Evolutionary conservation across 23 red algal genomes (phyloP), one percentile per base, ranked within the genome.

Genomic region (Gracilaria domingensis): DNA sequence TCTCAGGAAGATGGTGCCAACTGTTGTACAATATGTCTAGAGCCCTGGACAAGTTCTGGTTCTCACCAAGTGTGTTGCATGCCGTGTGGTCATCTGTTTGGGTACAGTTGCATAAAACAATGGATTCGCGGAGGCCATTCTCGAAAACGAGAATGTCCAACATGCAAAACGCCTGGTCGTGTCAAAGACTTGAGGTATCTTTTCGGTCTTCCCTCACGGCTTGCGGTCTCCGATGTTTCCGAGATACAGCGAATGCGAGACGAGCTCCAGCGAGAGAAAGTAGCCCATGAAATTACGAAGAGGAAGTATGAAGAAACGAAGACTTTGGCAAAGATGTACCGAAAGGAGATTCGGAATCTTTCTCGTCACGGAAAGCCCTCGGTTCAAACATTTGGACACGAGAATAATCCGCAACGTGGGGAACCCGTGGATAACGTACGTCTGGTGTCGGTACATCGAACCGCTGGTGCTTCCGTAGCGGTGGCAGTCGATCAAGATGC

Each of bases 11-110:
- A 90, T 2, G 89, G 64, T 2, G 89, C 53, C 25, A 88, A 78
- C 45, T 53, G 59, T n/a, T 96, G 95, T 66, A 64, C 61, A 29
- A 96, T 96, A 13, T 96, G 95, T 79, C 48, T 93, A 35, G 82
- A 92, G 61, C 72, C 21, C 1, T 96, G 89, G 84, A 35, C 88
- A 26, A 67, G 18, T 17, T 56, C 84, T 71, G 88, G 88, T 28
- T 39, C 53, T 28, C 95, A 96, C 44, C 91, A 90, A 62, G 60
- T 93, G 54, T 80, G 75, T 28, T 93, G 95, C 35, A 56, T 93
- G 28, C 73, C 80, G 61, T 96, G 95, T 75, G 95, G 95, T 2
- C 95, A 96, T 65, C 21, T 96, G 3, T 96, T 96, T 42, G 95
- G 95, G 24, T 86, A 80, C 20, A 55, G 21, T n/a, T 96, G 95